A percentile compares a stretch with the other conserved stretches of the same genome.
Conservation (phyloP, 495 filamentous ascomycete genomes). For the Trypethelium eluteriae region DNA sequence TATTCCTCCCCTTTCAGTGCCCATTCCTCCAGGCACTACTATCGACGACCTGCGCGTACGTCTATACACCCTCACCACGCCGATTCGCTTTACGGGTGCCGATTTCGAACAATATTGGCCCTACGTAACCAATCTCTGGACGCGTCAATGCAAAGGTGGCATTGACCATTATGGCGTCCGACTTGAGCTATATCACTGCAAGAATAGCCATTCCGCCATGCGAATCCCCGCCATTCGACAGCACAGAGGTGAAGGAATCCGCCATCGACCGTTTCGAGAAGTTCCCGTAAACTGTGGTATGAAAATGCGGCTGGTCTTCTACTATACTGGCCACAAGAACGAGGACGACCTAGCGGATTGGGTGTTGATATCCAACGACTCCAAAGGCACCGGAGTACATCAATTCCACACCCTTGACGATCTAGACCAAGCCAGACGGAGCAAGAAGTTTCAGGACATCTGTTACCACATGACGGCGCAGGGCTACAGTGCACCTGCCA, state of each 20-base stretch:
- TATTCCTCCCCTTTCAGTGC: slow-evolving; percentile 1
- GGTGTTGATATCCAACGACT: neutral
- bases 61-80: slow-evolving; percentile 6
- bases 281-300: neutral
- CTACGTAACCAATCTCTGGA: slow-evolving; percentile 6
- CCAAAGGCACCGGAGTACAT: neutral
- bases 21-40: neutral
- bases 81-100: slow-evolving; percentile 4
- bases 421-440: neutral
- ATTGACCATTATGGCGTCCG: neutral
- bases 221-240: neutral
- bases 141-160: slow-evolving; percentile 2
- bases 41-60: slow-evolving; percentile 9
- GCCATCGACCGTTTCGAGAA: neutral
- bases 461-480: neutral
- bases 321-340: neutral
- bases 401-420: slow-evolving; percentile 5
- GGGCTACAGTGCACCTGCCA: slow-evolving; percentile 1
- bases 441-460: slow-evolving; percentile 6
- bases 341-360: slow-evolving; percentile 1
- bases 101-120: neutral
- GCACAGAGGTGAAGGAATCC: neutral
- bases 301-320: slow-evolving; percentile 1
- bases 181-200: slow-evolving; percentile 6
- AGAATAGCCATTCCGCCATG: neutral